Evolutionary conservation across 2,329 filamentous ascomycete species (phyloP).

Genomic region (Pseudogymnoascus sp.): DNA sequence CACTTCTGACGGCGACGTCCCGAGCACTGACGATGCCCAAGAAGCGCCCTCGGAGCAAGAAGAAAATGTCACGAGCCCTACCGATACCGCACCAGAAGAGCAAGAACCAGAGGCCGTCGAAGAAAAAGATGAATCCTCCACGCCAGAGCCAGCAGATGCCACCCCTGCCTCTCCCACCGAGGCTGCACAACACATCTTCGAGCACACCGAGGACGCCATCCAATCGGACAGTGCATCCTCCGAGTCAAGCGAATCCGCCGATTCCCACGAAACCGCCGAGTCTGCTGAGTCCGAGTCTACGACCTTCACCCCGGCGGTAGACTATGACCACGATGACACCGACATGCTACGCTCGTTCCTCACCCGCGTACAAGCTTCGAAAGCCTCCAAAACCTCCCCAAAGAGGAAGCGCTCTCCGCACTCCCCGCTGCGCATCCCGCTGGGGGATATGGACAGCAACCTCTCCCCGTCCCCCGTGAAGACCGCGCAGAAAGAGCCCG

Average conservation of each 20-base stretch:
- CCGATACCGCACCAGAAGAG: background rate
- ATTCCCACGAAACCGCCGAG: background rate
- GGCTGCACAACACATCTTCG: background rate
- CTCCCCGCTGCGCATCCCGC: slow-evolving; percentile 26
- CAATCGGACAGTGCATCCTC: slow-evolving; percentile 1
- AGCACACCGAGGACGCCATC: background rate
- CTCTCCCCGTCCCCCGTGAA: slow-evolving; percentile 20
- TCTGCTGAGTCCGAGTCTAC: background rate
- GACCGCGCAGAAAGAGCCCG: background rate
- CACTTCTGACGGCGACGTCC: background rate
- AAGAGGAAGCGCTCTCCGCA: slow-evolving; percentile 24
- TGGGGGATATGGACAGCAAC: slow-evolving; percentile 19
- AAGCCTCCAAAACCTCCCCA: slow-evolving; percentile 25
- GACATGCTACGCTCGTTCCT: slow-evolving; percentile 32
- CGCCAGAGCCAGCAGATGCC: background rate
- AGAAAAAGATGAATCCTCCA: background rate
- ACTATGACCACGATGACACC: slow-evolving; percentile 27
- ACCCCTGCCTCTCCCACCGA: background rate
- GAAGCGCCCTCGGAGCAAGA: background rate
- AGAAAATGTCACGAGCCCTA: background rate
- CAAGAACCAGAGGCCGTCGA: background rate
- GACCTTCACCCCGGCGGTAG: background rate
- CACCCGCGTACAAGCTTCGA: slow-evolving; percentile 30
- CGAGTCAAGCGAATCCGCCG: background rate
- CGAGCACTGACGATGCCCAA: background rate